Percentiles rank a stretch among this genome's conserved stretches.
Conservation (phyloP, 106 monocot species). For the Chionographis japonica region DNA sequence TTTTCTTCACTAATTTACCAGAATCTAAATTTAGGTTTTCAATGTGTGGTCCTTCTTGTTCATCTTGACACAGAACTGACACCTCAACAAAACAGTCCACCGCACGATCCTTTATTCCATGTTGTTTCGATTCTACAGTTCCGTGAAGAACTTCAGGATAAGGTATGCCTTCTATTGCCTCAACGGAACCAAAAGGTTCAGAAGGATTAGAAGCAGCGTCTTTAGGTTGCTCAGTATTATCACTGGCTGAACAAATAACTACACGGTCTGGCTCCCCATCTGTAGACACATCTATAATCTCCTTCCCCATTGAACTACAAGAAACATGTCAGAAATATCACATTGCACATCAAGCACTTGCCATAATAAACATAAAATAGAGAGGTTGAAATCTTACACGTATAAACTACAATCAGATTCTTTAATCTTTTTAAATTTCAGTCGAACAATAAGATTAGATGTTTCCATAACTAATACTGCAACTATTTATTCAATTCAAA, state of each 20-base stretch:
- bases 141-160: slow-evolving; percentile 13
- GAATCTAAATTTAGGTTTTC: slow-evolving; percentile 13
- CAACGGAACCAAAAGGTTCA: slow-evolving; percentile 5
- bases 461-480: too few species aligned
- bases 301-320: slow-evolving; percentile 26
- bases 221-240: slow-evolving; percentile 2
- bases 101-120: neutral
- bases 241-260: slow-evolving; percentile 10
- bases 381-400: too few species aligned
- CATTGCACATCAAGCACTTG: neutral
- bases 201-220: slow-evolving; percentile 4
- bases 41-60: slow-evolving; percentile 15
- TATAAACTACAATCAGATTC: neutral
- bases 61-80: slow-evolving; percentile 6
- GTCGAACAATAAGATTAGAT: neutral
- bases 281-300: slow-evolving; percentile 13
- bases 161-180: neutral
- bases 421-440: neutral
- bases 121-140: slow-evolving; percentile 8
- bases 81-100: neutral
- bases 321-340: neutral
- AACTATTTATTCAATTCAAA: too few species aligned
- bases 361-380: neutral
- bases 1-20: slow-evolving; percentile 18
- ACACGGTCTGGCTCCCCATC: slow-evolving; percentile 21